Evolutionary conservation across 176 grass and related monocot genomes (phyloP), one percentile per base, ranked within the genome.

Genomic region (Triticum dicoccoides): DNA sequence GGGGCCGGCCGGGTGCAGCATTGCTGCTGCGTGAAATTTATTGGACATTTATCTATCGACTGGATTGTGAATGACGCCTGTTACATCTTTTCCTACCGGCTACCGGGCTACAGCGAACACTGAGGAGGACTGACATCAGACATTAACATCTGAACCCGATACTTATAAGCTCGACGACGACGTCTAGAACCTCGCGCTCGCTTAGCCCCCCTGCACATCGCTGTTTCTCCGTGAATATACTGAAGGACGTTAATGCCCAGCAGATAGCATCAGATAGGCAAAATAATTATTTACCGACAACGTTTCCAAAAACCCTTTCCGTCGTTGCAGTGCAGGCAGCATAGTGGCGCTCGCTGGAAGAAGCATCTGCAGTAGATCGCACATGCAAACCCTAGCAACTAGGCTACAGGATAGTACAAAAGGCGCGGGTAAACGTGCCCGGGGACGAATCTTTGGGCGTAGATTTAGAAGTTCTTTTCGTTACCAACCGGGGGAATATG

Each of bases 121-220:
- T 86, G 85, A 39, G 78, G 35, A 47, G 34, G 52, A 82, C 85
- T 86, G 93, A 88, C 90, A 88, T 20, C 63, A 58, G 79, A 87
- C 86, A 87, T 91, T 86, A 85, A 80, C 88, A 83, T 85, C 93
- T 54, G 85, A 73, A 59, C 80, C 86, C 81, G 90, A 86, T 86
- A 77, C 61, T 90, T 95, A 95, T 90, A 82, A 87, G 86, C 88
- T 81, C 75, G 65, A 23, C 86, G 91, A 89, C 64, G 74, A 17
- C 83, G 84, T 79, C 86, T 91, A 68, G 90, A 87, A 75, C 75
- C 86, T 74, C 63, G 88, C 72, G 89, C 72, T 85, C 78, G 90
- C 78, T 84, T 82, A 44, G 37, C 44, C 41, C 69, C 69, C 58
- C 83, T 67, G 85, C 85, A 18, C 61, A 88, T 80, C 49, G 85